These are phyloP conservation scores for Sporothrix phasma DNA, from an alignment of 2,329 filamentous ascomycete genomes.

Conservation along the genomic window DNA sequence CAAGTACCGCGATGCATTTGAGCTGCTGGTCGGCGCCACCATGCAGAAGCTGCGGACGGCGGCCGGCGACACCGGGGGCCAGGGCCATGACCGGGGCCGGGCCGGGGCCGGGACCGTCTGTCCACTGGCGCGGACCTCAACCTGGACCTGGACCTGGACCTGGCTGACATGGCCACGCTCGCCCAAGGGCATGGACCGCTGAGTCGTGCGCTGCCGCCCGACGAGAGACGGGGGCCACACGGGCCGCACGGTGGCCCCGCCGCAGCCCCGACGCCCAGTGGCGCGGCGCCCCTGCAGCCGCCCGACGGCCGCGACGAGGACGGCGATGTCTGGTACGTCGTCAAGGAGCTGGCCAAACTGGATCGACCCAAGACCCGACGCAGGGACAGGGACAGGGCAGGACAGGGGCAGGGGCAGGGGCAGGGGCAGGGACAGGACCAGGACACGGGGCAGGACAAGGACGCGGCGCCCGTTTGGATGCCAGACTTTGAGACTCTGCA, in stretches of 20 bases:
- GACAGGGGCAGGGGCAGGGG: neutral
- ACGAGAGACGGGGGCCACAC: neutral
- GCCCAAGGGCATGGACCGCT: neutral
- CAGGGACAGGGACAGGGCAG: neutral
- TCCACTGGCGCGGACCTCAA: too few relatives aligned
- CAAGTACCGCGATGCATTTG: conserved; percentile 38
- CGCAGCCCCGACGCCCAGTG: neutral
- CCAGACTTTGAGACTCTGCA: conserved; percentile 11
- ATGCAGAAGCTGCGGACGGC: conserved; percentile 27
- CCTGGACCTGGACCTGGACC: too few relatives aligned
- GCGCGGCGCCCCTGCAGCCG: neutral
- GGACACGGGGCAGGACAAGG: neutral
- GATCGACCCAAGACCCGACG: conserved; percentile 1
- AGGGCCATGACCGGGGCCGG: too few relatives aligned
- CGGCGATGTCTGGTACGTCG: conserved; percentile 3
- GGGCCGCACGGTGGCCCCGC: neutral
- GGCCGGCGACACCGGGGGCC: neutral
- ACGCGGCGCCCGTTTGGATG: conserved; percentile 9
- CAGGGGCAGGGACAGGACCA: neutral
- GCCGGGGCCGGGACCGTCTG: too few relatives aligned
- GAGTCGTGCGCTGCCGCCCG: neutral
- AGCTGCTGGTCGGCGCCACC: conserved; percentile 35
- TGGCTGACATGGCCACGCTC: neutral
- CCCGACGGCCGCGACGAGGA: neutral
- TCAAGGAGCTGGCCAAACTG: conserved; percentile 12